Conservation (phyloP, 345 rosid species). For the Psidium friedrichsthalianum region DNA sequence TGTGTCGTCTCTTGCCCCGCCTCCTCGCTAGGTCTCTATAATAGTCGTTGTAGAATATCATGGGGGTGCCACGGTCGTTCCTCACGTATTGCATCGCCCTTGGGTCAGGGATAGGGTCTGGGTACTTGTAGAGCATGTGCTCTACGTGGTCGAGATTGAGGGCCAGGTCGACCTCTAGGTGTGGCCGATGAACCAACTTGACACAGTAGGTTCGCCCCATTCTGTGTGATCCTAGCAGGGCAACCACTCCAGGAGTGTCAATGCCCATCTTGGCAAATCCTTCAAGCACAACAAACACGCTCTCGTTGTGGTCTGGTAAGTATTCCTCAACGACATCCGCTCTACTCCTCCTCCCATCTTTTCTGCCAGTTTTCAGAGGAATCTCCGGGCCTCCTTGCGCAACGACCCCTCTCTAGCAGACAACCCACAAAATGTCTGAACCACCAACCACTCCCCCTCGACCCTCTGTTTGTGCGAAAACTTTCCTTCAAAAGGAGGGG, state of each 20-base stretch:
- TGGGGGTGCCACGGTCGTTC: constrained; percentile 92
- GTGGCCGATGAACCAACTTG: constrained; percentile 79
- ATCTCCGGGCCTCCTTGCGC: constrained; percentile 89
- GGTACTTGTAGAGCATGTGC: constrained; percentile 94
- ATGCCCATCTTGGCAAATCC: constrained; percentile 70
- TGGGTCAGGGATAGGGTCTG: constrained; percentile 89
- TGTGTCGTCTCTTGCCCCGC: too few relatives aligned
- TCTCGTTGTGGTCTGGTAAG: constrained; percentile 93
- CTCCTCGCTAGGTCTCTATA: constrained; percentile 87
- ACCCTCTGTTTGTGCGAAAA: too few relatives aligned
- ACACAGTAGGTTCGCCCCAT: constrained; percentile 94
- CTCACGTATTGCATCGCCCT: constrained; percentile 94
- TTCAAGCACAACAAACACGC: constrained; percentile 72
- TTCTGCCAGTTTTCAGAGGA: constrained; percentile 88
- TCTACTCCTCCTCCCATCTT: constrained; percentile 85
- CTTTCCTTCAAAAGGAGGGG: too few relatives aligned
- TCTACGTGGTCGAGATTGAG: constrained; percentile 79
- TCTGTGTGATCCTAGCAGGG: constrained; percentile 84
- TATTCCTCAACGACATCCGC: constrained; percentile 67
- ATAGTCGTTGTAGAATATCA: constrained; percentile 87
- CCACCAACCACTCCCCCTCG: too few relatives aligned
- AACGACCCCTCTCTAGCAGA: too few relatives aligned
- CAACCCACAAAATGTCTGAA: too few relatives aligned
- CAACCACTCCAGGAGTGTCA: constrained; percentile 77
- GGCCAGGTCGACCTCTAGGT: constrained; percentile 78